These are phyloP conservation scores for Thamnidium elegans DNA, from an alignment of 192 early-diverging fungal species.

Conservation along the genomic window DNA sequence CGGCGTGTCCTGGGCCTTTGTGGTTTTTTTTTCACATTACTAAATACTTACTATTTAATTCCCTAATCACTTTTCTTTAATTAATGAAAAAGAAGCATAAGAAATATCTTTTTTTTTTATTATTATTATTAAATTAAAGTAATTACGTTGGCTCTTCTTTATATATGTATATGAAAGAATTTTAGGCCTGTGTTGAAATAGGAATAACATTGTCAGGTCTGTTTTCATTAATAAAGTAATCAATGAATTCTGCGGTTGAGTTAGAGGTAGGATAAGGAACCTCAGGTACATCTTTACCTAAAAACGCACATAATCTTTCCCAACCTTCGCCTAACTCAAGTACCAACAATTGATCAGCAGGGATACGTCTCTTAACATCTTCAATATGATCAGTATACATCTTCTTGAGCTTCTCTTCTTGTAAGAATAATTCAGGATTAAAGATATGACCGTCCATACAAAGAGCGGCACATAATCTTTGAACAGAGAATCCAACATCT, in stretches of 20 bases:
- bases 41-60: no score
- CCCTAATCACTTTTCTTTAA: no score
- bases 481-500: not conserved
- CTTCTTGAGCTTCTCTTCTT: constrained; percentile 2
- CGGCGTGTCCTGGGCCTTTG: no score
- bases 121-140: no score
- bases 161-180: no score
- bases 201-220: no score
- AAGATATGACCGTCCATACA: not conserved
- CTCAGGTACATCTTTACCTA: constrained; percentile 3
- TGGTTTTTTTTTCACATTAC: no score
- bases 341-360: constrained; percentile 1
- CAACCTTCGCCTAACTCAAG: constrained; percentile 15
- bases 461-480: not conserved
- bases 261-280: constrained; percentile 14
- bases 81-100: no score
- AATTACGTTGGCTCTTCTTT: no score
- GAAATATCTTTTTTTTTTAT: no score
- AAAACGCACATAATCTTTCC: constrained; percentile 5
- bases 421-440: not conserved
- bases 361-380: constrained; percentile 9
- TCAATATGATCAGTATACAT: constrained; percentile 4
- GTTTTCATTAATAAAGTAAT: not conserved
- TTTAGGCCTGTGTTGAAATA: no score
- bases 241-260: not conserved